These are phyloP conservation scores for Solanum sejunctum DNA, from an alignment of 257 asterid species.

Conservation along the genomic window DNA sequence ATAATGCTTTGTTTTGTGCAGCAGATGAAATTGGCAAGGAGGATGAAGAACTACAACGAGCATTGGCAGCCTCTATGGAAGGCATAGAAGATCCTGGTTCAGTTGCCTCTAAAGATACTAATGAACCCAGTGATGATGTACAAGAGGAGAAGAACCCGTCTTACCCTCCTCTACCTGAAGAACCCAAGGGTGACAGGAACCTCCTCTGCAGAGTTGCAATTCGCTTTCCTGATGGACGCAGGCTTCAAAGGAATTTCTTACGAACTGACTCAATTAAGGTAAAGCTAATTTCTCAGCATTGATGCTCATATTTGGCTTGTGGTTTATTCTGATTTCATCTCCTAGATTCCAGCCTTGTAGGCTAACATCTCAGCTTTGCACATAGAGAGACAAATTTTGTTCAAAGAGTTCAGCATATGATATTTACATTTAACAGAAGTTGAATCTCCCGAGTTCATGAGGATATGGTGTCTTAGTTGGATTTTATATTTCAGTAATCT, in stretches of 20 bases:
- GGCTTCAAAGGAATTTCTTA: constrained; percentile 81
- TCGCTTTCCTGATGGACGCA: constrained; percentile 95
- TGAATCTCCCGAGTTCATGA: neutral
- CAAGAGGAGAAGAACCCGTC: constrained; percentile 26
- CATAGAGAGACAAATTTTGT: neutral
- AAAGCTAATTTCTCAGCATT: neutral
- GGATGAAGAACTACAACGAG: constrained; percentile 60
- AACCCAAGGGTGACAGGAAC: constrained; percentile 65
- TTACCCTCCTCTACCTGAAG: constrained; percentile 80
- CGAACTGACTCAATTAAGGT: constrained; percentile 89
- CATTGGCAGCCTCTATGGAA: constrained; percentile 84
- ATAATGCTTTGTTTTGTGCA: constrained; percentile 18
- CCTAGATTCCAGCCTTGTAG: neutral
- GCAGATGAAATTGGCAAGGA: constrained; percentile 48
- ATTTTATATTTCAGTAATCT: neutral
- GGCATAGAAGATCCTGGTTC: constrained; percentile 26
- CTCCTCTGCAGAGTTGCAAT: constrained; percentile 80
- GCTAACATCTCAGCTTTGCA: neutral
- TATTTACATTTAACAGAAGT: neutral
- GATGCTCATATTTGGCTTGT: neutral
- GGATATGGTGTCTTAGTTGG: neutral
- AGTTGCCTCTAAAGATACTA: constrained; percentile 22
- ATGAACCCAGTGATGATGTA: constrained; percentile 22
- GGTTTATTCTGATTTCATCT: neutral
- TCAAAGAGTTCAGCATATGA: neutral